A percentile compares a stretch with the other conserved stretches of the same genome.
These are phyloP conservation scores for Arthrobotrys entomopaga DNA, from an alignment of 2,329 filamentous ascomycete genomes.

Conservation along the genomic window DNA sequence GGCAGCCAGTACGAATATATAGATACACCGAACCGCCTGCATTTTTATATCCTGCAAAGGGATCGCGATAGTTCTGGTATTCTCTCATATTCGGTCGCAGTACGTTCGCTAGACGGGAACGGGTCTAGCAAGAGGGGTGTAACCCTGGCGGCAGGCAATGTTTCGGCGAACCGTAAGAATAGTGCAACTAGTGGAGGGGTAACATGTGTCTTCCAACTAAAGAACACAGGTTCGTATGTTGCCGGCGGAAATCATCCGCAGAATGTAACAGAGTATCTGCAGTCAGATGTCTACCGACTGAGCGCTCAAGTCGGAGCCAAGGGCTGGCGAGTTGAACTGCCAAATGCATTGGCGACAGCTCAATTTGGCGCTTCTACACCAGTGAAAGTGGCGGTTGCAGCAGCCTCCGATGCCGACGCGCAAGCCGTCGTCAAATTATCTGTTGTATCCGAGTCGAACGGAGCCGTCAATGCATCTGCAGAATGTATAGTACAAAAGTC, in stretches of 20 bases:
- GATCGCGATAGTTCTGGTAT: conserved; percentile 64
- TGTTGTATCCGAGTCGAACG: conserved; percentile 65
- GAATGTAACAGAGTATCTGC: conserved; percentile 63
- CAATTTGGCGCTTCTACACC: conserved; percentile 62
- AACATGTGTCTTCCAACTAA: conserved; percentile 65
- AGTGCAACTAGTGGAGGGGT: conserved; percentile 61
- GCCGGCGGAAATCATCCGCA: conserved; percentile 59
- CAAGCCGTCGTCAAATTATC: conserved; percentile 63
- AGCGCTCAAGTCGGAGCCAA: conserved; percentile 63
- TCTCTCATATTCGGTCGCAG: conserved; percentile 66
- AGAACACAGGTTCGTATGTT: conserved; percentile 64
- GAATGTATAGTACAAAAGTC: conserved; percentile 61
- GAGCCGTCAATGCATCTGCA: conserved; percentile 58
- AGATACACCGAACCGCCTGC: conserved; percentile 65
- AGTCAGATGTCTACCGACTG: conserved; percentile 66
- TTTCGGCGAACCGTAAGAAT: conserved; percentile 57
- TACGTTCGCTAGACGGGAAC: conserved; percentile 63
- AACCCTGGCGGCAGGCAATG: conserved; percentile 61
- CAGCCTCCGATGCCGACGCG: conserved; percentile 59
- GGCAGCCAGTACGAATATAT: conserved; percentile 66
- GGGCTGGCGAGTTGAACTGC: conserved; percentile 65
- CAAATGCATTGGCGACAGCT: conserved; percentile 63
- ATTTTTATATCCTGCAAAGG: conserved; percentile 66
- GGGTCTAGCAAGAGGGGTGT: conserved; percentile 62
- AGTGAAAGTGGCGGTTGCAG: conserved; percentile 64